phyloP scores from a whole-genome alignment of 75 land plant genomes.

The Sequoia sempervirens region DNA sequence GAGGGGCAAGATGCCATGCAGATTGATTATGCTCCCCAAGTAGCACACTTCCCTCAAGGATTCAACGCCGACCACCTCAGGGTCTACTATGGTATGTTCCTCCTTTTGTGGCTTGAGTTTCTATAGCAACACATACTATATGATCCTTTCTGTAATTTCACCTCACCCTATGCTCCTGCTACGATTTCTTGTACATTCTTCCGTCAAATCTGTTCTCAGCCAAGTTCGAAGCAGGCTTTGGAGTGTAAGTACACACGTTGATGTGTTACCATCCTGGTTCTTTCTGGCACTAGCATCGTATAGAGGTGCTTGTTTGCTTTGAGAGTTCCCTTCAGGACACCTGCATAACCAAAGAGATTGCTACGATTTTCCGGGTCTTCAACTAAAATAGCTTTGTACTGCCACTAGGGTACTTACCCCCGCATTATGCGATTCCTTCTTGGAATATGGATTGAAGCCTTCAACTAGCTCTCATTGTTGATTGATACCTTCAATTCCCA shows the following conservation, averaged over 20 bases:
- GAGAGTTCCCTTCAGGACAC: background rate
- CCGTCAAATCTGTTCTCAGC: background rate
- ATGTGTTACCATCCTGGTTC: background rate
- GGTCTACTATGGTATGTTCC: slow-evolving; percentile 67
- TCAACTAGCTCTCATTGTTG: too few relatives aligned
- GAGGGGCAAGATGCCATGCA: slow-evolving; percentile 36
- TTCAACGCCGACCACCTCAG: slow-evolving; percentile 65
- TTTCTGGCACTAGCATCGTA: too few relatives aligned
- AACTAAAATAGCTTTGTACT: background rate
- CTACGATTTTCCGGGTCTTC: background rate
- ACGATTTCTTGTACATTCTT: background rate
- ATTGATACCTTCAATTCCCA: too few relatives aligned
- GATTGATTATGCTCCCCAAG: slow-evolving; percentile 25
- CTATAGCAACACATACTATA: background rate
- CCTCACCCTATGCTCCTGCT: background rate
- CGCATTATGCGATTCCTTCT: too few relatives aligned
- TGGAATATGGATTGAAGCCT: too few relatives aligned
- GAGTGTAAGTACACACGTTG: background rate
- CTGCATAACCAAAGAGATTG: background rate
- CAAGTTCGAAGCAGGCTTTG: background rate
- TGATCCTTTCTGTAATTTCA: background rate
- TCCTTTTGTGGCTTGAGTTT: background rate
- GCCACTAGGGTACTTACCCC: background rate
- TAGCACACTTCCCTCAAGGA: slow-evolving; percentile 20
- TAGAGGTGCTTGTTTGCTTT: background rate